A percentile compares a stretch with the other conserved stretches of the same genome.
phyloP scores from a whole-genome alignment of 1,284 basidiomycete genomes.

The Farysia itapuensis region DNA sequence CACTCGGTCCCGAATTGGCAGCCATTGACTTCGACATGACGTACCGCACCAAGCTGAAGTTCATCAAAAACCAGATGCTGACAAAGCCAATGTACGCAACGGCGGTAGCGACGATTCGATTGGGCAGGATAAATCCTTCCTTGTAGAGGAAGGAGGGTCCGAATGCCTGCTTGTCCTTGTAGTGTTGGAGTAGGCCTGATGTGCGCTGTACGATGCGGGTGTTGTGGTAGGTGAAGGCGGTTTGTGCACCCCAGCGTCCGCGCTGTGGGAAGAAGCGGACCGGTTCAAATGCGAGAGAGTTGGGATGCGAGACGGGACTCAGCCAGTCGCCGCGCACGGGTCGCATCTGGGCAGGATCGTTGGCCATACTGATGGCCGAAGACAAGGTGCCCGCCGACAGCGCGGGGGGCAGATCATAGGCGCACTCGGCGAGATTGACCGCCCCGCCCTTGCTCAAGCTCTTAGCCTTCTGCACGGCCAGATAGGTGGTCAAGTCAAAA shows the following conservation, averaged over 20 bases:
- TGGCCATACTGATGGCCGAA: slow-evolving; percentile 63
- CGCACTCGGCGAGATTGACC: slow-evolving; percentile 33
- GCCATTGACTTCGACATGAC: slow-evolving; percentile 6
- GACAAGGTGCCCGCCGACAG: slow-evolving; percentile 74
- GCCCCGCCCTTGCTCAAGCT: slow-evolving; percentile 49
- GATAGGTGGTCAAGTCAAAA: slow-evolving; percentile 67
- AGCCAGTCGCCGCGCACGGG: slow-evolving; percentile 19
- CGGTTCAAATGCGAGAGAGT: slow-evolving; percentile 63
- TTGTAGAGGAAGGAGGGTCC: slow-evolving; percentile 70
- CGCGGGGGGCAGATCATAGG: slow-evolving; percentile 64
- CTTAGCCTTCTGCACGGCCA: slow-evolving; percentile 66
- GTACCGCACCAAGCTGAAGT: slow-evolving; percentile 8
- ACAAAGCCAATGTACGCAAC: slow-evolving; percentile 61
- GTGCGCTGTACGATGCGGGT: slow-evolving; percentile 74
- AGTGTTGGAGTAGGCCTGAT: slow-evolving; percentile 70
- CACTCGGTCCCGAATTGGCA: slow-evolving; percentile 15
- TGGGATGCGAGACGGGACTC: slow-evolving; percentile 27
- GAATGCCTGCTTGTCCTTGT: slow-evolving; percentile 36
- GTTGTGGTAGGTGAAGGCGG: slow-evolving; percentile 70
- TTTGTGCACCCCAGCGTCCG: slow-evolving; percentile 66
- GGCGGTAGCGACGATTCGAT: slow-evolving; percentile 63
- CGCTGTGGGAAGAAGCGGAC: slow-evolving; percentile 63
- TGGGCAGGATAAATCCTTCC: slow-evolving; percentile 68
- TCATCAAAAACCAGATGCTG: slow-evolving; percentile 44
- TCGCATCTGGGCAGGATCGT: slow-evolving; percentile 16